A percentile compares a stretch with the other conserved stretches of the same genome.
These are phyloP conservation scores for Eucalyptus cloeziana DNA, from an alignment of 345 rosid species.

Conservation along the genomic window DNA sequence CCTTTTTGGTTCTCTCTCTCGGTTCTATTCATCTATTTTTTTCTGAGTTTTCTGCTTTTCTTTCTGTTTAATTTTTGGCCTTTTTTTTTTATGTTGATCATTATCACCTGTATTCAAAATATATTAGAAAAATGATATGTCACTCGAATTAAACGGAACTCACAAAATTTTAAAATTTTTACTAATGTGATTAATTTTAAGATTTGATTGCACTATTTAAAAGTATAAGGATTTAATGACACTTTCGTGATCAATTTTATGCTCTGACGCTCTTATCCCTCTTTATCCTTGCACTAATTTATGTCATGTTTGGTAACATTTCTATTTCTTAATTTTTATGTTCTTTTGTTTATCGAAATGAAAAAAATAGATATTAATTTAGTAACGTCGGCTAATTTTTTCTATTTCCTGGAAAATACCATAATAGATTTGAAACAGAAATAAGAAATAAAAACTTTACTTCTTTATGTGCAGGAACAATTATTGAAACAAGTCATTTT, in stretches of 20 bases:
- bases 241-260: no score
- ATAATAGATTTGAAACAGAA: no score
- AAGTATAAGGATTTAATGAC: not conserved
- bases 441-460: fast-evolving
- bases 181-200: not conserved
- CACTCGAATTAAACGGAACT: fast-evolving
- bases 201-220: not conserved
- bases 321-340: fast-evolving
- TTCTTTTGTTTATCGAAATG: no score
- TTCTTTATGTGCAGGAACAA: fast-evolving
- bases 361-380: fast-evolving
- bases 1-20: not conserved
- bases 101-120: not conserved
- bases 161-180: not conserved
- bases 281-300: not conserved
- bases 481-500: no score
- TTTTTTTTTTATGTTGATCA: no score
- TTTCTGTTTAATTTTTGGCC: no score
- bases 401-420: fast-evolving
- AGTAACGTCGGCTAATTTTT: fast-evolving
- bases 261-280: not conserved
- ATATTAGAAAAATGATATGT: not conserved
- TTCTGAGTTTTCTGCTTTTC: not conserved
- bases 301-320: no score
- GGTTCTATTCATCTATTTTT: not conserved